Percentiles rank a stretch among this genome's conserved stretches.
Conservation (phyloP, 805 yeast genomes). For the Huiozyma naganishii region DNA sequence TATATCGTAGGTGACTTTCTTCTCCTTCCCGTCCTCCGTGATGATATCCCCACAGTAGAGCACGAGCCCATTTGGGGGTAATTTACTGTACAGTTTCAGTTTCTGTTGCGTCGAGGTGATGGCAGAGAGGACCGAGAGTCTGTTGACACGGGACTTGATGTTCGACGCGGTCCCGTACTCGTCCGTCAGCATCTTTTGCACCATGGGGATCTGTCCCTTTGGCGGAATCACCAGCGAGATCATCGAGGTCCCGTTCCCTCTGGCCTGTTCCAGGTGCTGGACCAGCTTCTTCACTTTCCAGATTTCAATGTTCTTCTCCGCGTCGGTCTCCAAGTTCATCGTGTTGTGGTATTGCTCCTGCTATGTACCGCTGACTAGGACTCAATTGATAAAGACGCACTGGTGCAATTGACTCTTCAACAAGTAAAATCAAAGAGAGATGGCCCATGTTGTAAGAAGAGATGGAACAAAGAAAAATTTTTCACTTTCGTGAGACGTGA, state of each 20-base stretch:
- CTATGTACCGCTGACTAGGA: not conserved
- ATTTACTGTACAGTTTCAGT: slow-evolving; percentile 75
- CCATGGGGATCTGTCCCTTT: slow-evolving; percentile 80
- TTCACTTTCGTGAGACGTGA: too few relatives aligned
- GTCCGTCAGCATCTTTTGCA: slow-evolving; percentile 87
- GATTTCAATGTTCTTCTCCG: slow-evolving; percentile 94
- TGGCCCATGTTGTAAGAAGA: too few relatives aligned
- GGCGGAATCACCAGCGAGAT: slow-evolving; percentile 95
- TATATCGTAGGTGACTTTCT: slow-evolving; percentile 91
- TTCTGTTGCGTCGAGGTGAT: slow-evolving; percentile 97
- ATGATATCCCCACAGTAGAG: slow-evolving; percentile 97
- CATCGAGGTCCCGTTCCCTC: slow-evolving; percentile 99
- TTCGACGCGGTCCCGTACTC: slow-evolving; percentile 98
- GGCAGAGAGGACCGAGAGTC: slow-evolving; percentile 90
- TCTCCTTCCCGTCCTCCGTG: slow-evolving; percentile 95
- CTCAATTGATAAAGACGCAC: not conserved
- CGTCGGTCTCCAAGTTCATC: slow-evolving; percentile 45
- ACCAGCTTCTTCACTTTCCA: slow-evolving; percentile 97
- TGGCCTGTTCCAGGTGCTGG: slow-evolving; percentile 77
- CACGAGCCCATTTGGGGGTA: slow-evolving; percentile 92
- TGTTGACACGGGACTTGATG: slow-evolving; percentile 93
- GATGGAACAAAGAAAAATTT: too few relatives aligned
- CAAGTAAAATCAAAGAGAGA: too few relatives aligned
- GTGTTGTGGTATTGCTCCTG: not conserved
- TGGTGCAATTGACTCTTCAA: too few relatives aligned